phyloP scores from a whole-genome alignment of 768 basidiomycete genomes.

The Hericium coralloides region DNA sequence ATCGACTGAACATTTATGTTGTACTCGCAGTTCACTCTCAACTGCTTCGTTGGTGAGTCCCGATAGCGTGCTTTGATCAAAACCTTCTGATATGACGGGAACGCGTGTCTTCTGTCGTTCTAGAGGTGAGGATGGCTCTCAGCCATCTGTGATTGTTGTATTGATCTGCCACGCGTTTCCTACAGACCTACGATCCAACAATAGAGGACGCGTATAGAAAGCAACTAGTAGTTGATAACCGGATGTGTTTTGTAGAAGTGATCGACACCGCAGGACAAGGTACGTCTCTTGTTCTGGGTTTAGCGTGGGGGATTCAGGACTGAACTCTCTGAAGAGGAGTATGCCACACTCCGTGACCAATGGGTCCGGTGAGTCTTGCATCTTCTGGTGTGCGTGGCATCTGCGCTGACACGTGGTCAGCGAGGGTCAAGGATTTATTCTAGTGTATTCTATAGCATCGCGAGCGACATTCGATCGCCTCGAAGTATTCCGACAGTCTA shows the following conservation, averaged over 20 bases:
- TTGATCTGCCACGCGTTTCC: conserved; percentile 3
- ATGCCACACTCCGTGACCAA: conserved; percentile 92
- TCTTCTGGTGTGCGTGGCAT: too few species aligned
- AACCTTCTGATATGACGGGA: background rate
- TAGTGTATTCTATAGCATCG: conserved; percentile 96
- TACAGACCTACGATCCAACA: conserved; percentile 92
- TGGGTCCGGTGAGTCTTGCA: conserved; percentile 76
- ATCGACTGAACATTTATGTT: conserved; percentile 1
- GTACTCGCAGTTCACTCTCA: conserved; percentile 72
- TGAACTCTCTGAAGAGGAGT: conserved; percentile 63
- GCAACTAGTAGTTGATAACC: conserved; percentile 88
- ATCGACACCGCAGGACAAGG: conserved; percentile 98
- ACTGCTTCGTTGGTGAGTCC: conserved; percentile 87
- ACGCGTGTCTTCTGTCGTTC: conserved; percentile 9
- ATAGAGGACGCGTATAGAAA: conserved; percentile 98
- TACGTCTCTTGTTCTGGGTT: conserved; percentile 27
- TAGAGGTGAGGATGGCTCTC: conserved; percentile 42
- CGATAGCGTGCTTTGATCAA: background rate
- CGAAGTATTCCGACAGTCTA: conserved; percentile 83
- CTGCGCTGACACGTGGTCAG: too few species aligned
- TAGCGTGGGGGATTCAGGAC: too few species aligned
- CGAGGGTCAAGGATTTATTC: conserved; percentile 95
- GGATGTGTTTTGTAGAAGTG: conserved; percentile 93
- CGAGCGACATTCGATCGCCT: conserved; percentile 85
- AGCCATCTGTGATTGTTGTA: conserved; percentile 7